These are phyloP conservation scores for Maudiozyma barnettii DNA, from an alignment of 805 yeast species.

Conservation along the genomic window DNA sequence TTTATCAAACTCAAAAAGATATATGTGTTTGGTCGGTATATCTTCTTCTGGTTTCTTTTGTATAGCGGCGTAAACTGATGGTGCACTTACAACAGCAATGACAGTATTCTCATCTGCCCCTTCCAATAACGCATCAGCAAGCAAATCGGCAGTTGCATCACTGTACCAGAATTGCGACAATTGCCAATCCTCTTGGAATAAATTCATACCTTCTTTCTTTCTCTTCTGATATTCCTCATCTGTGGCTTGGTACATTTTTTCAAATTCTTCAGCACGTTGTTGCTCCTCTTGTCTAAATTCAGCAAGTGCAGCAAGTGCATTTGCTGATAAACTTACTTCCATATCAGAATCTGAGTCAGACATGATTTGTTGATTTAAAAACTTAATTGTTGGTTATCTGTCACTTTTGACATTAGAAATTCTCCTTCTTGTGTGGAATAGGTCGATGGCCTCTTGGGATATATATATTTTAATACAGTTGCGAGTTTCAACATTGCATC, in stretches of 20 bases:
- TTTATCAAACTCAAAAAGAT: constrained; percentile 68
- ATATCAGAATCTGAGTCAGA: constrained; percentile 20
- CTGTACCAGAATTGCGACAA: constrained; percentile 87
- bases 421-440: too few relatives aligned
- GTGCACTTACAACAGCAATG: constrained; percentile 76
- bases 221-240: constrained; percentile 36
- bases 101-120: constrained; percentile 68
- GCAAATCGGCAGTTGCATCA: constrained; percentile 57
- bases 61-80: constrained; percentile 83
- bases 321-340: constrained; percentile 33
- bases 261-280: constrained; percentile 46
- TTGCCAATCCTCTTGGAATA: constrained; percentile 89
- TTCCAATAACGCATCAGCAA: constrained; percentile 64
- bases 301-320: constrained; percentile 44
- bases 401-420: too few relatives aligned
- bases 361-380: background rate
- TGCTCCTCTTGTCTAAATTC: constrained; percentile 61
- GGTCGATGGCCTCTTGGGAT: too few relatives aligned
- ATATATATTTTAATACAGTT: too few relatives aligned
- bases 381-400: too few relatives aligned
- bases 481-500: too few relatives aligned
- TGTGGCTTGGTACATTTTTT: constrained; percentile 43
- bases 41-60: constrained; percentile 40
- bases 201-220: constrained; percentile 47
- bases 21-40: constrained; percentile 60